Evolutionary conservation across 306 rosid species (phyloP).

Genomic region (Albizia julibrissin): DNA sequence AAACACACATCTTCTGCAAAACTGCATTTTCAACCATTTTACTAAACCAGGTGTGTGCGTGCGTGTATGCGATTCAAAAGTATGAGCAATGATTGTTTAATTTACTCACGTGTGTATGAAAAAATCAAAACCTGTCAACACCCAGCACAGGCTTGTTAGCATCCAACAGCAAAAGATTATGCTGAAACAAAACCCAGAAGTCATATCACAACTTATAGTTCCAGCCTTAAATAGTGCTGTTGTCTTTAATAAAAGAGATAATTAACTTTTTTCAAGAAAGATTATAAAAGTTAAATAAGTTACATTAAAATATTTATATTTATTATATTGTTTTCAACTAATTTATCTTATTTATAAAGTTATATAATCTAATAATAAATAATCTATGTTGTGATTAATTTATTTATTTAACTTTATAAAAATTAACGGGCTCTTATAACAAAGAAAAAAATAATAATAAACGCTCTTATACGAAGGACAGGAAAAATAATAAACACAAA

Average conservation of each 20-base stretch:
- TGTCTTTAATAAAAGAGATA: too few species aligned
- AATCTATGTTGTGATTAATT: too few species aligned
- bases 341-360: too few species aligned
- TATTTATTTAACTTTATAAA: too few species aligned
- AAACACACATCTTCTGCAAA: slow-evolving; percentile 69
- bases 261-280: too few species aligned
- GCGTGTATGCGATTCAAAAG: neutral
- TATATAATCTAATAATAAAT: too few species aligned
- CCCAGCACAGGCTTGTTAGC: slow-evolving; percentile 61
- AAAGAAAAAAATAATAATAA: neutral
- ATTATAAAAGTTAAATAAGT: too few species aligned
- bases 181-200: slow-evolving; percentile 45
- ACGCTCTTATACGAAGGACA: too few species aligned
- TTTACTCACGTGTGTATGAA: slow-evolving; percentile 64
- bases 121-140: slow-evolving; percentile 69
- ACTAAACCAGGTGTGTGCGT: neutral
- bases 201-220: neutral
- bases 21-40: slow-evolving; percentile 37
- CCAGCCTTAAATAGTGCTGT: neutral
- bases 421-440: too few species aligned
- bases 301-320: too few species aligned
- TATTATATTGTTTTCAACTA: too few species aligned
- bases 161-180: slow-evolving; percentile 66
- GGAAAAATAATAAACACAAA: neutral
- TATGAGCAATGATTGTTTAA: neutral